phyloP scores from a whole-genome alignment of 1,139 yeast species.

The Nakaseomyces nivariensis region DNA sequence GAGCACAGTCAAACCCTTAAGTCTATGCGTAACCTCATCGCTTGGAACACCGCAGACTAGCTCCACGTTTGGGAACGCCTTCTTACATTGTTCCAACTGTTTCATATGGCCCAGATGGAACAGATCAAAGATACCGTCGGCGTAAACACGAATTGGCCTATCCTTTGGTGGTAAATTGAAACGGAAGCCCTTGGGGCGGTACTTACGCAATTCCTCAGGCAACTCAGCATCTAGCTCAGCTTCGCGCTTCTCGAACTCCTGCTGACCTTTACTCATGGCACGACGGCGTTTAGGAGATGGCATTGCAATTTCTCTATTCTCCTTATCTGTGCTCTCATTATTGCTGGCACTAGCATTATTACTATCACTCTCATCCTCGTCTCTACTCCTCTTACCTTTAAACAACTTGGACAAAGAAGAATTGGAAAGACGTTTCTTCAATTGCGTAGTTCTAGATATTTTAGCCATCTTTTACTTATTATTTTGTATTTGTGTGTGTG shows the following conservation, averaged over 20 bases:
- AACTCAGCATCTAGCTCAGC: slow-evolving; percentile 46
- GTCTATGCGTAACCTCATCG: slow-evolving; percentile 80
- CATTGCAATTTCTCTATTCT: background rate
- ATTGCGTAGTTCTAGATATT: slow-evolving; percentile 14
- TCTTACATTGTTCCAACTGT: slow-evolving; percentile 92
- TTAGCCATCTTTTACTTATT: slow-evolving; percentile 6
- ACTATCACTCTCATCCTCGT: slow-evolving; percentile 10
- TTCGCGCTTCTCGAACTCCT: slow-evolving; percentile 42
- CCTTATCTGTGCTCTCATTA: background rate
- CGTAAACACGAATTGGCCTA: slow-evolving; percentile 83
- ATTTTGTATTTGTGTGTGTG: background rate
- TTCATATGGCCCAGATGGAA: slow-evolving; percentile 97
- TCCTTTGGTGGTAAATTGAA: slow-evolving; percentile 79
- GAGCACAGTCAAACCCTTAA: slow-evolving; percentile 87
- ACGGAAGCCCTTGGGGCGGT: slow-evolving; percentile 57
- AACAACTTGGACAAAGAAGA: slow-evolving; percentile 26
- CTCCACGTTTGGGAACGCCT: slow-evolving; percentile 74
- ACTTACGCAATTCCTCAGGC: slow-evolving; percentile 56
- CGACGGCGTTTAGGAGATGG: background rate
- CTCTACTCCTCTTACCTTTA: slow-evolving; percentile 20
- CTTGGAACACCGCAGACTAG: slow-evolving; percentile 88
- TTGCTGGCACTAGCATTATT: background rate
- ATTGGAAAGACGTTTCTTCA: slow-evolving; percentile 22
- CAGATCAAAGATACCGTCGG: slow-evolving; percentile 95
- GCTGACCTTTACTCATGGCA: background rate